These are phyloP conservation scores for Trichoderma gamsii DNA, from an alignment of 495 filamentous ascomycete genomes.

Conservation along the genomic window DNA sequence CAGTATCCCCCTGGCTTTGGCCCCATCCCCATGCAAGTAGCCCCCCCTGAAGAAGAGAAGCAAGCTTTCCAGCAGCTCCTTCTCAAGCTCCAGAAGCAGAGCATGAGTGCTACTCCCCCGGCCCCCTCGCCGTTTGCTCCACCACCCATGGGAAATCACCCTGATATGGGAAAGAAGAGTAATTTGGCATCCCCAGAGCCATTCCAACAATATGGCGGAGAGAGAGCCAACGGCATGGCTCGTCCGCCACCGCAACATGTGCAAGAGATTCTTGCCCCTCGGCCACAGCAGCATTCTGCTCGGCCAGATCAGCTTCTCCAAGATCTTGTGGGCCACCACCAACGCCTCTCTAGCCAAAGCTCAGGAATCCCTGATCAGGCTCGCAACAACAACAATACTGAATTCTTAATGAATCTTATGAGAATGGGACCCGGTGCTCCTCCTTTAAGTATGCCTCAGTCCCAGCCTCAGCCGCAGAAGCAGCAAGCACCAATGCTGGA, in stretches of 20 bases:
- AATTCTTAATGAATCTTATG: conserved; percentile 53
- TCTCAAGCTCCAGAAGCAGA: conserved; percentile 61
- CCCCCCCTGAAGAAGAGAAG: conserved; percentile 65
- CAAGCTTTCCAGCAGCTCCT: conserved; percentile 85
- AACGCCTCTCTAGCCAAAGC: conserved; percentile 35
- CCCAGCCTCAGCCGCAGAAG: conserved; percentile 31
- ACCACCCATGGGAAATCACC: conserved; percentile 24
- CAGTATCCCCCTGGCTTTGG: conserved; percentile 17
- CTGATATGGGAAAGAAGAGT: conserved; percentile 22
- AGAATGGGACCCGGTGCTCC: conserved; percentile 40
- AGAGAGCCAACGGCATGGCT: conserved; percentile 31
- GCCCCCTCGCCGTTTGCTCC: conserved; percentile 28
- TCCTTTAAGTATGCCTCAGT: conserved; percentile 29
- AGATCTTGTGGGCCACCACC: conserved; percentile 48
- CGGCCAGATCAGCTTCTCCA: conserved; percentile 49
- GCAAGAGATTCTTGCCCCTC: conserved; percentile 41
- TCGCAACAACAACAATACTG: conserved; percentile 43
- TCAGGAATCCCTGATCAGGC: conserved; percentile 33
- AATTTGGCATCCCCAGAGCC: conserved; percentile 35
- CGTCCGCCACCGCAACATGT: conserved; percentile 24
- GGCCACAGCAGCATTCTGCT: conserved; percentile 36
- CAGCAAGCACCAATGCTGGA: conserved; percentile 32
- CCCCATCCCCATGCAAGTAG: conserved; percentile 18
- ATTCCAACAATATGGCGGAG: conserved; percentile 38
- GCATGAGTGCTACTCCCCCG: conserved; percentile 20